Conservation (phyloP, 2,329 filamentous ascomycete species). For the Rachicladosporium sp. region DNA sequence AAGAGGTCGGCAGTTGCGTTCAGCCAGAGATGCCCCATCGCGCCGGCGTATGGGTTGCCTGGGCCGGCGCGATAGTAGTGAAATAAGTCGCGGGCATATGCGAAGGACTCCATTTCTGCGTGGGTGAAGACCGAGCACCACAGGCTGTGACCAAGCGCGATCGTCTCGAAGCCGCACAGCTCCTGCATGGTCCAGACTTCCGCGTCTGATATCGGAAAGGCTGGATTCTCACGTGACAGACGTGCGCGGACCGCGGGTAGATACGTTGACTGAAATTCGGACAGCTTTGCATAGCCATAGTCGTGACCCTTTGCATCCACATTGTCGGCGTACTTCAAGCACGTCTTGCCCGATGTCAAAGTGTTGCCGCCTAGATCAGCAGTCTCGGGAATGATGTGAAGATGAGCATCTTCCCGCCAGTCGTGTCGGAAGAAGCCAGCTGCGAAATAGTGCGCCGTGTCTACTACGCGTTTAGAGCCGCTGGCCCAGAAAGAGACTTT, state of each 20-base stretch:
- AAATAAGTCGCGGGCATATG: conserved; percentile 46
- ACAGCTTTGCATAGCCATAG: conserved; percentile 37
- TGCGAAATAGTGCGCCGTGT: conserved; percentile 44
- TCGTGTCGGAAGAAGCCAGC: conserved; percentile 43
- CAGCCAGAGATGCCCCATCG: conserved; percentile 47
- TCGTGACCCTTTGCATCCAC: conserved; percentile 32
- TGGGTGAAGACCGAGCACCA: conserved; percentile 46
- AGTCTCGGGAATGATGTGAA: conserved; percentile 43
- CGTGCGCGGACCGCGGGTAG: conserved; percentile 34
- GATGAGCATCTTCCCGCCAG: conserved; percentile 28
- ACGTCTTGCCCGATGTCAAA: conserved; percentile 42
- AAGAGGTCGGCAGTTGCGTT: conserved; percentile 43
- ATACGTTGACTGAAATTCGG: conserved; percentile 36
- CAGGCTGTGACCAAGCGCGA: conserved; percentile 39
- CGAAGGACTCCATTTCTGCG: conserved; percentile 43
- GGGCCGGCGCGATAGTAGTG: conserved; percentile 49
- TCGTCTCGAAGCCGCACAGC: conserved; percentile 48
- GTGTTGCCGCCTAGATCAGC: conserved; percentile 40
- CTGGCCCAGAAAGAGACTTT: conserved; percentile 41
- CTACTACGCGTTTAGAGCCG: conserved; percentile 41
- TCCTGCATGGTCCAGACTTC: conserved; percentile 50
- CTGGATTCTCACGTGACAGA: conserved; percentile 31
- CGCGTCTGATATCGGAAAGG: conserved; percentile 30
- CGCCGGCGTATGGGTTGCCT: conserved; percentile 40
- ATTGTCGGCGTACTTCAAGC: conserved; percentile 28